phyloP scores from a whole-genome alignment of 176 grass and related monocot species.

The Eleusine indica region DNA sequence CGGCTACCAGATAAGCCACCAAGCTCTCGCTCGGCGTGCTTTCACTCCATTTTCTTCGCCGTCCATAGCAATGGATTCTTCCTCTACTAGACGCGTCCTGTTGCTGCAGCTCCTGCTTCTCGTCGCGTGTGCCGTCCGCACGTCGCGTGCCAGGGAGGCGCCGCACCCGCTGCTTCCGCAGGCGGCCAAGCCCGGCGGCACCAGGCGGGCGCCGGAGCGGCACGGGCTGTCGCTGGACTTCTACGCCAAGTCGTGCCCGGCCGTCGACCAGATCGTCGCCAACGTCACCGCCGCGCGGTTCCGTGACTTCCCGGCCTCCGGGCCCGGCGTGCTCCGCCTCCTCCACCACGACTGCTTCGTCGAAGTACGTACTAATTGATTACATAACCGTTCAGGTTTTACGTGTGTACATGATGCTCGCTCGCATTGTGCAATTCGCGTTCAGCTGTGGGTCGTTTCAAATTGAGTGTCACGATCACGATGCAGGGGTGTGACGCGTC shows the following conservation, averaged over 20 bases:
- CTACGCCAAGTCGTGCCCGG: constrained; percentile 77
- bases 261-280: constrained; percentile 83
- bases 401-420: too few species aligned
- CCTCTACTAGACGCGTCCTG: background rate
- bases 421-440: background rate
- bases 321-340: constrained; percentile 87
- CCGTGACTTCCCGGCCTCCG: constrained; percentile 63
- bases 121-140: constrained; percentile 44
- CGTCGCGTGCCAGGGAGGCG: constrained; percentile 46
- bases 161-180: constrained; percentile 11
- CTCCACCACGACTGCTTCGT: constrained; percentile 99
- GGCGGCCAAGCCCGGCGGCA: background rate
- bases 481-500: constrained; percentile 86
- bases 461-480: background rate
- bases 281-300: constrained; percentile 62
- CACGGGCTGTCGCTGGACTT: constrained; percentile 80
- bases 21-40: background rate
- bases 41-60: background rate
- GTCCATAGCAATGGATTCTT: constrained; percentile 19
- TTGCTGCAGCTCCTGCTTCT: constrained; percentile 12
- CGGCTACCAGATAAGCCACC: background rate
- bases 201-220: constrained; percentile 56
- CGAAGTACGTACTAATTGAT: constrained; percentile 50
- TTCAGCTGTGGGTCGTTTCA: background rate
- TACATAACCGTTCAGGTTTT: too few species aligned